Percentiles rank a stretch among this genome's conserved stretches.
These are phyloP conservation scores for Thalassiosira profunda DNA, from an alignment of 108 stramenopile species.

Conservation along the genomic window DNA sequence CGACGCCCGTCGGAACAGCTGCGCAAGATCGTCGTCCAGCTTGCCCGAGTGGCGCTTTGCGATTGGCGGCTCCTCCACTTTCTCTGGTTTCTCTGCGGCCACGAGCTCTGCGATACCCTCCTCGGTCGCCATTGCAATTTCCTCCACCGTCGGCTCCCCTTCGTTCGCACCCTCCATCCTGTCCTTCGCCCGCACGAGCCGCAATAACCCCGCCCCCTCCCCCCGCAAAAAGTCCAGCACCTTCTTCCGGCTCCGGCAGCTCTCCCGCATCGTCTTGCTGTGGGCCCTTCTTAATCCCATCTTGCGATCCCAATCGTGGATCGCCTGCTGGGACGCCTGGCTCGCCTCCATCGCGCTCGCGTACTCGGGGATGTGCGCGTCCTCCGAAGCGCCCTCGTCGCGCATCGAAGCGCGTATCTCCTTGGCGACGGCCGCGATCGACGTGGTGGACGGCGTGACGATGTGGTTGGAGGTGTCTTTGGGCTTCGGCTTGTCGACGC, in stretches of 20 bases:
- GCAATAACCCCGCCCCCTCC: neutral
- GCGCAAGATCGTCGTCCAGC: slow-evolving; percentile 10
- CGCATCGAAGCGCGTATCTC: slow-evolving; percentile 18
- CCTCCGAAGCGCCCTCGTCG: no score
- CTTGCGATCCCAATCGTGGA: slow-evolving; percentile 85
- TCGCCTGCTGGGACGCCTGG: slow-evolving; percentile 68
- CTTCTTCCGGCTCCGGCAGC: slow-evolving; percentile 64
- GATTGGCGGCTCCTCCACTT: neutral
- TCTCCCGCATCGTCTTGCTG: slow-evolving; percentile 77
- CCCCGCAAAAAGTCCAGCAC: slow-evolving; percentile 33
- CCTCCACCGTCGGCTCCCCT: neutral
- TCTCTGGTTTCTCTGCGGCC: neutral
- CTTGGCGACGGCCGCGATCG: slow-evolving; percentile 1
- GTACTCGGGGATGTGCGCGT: slow-evolving; percentile 16
- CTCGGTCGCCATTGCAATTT: neutral
- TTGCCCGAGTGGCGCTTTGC: neutral
- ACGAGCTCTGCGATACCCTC: neutral
- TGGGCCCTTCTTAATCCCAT: slow-evolving; percentile 82
- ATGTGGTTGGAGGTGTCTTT: neutral
- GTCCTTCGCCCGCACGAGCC: neutral
- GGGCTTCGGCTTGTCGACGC: no score
- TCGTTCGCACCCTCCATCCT: neutral
- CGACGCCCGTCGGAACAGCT: slow-evolving; percentile 27
- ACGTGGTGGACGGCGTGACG: slow-evolving; percentile 8
- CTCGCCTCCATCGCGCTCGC: slow-evolving; percentile 63